Conservation (phyloP, 495 filamentous ascomycete genomes). For the Astrothelium subdiscretum region DNA sequence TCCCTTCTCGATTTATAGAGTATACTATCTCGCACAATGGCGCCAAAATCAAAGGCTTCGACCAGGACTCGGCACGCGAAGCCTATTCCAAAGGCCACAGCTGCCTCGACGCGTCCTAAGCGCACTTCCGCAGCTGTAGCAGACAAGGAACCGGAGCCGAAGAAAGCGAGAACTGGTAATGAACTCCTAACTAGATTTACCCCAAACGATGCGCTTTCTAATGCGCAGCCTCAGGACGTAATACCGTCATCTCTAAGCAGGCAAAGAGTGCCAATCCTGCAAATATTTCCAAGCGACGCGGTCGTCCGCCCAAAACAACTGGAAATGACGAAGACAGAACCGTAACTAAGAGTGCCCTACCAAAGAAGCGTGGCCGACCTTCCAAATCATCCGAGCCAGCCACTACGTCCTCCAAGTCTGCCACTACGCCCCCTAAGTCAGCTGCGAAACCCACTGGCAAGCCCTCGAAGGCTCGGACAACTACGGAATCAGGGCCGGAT, state of each 20-base stretch:
- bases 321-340: neutral
- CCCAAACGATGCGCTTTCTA: neutral
- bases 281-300: neutral
- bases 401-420: conserved; percentile 7
- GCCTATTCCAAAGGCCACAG: neutral
- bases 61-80: neutral
- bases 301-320: neutral
- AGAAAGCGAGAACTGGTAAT: neutral
- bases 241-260: neutral
- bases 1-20: no score
- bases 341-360: neutral
- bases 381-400: conserved; percentile 15
- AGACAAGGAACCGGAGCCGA: neutral
- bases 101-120: neutral
- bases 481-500: neutral
- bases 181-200: neutral
- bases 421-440: neutral
- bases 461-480: neutral
- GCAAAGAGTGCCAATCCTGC: neutral
- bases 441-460: conserved; percentile 11
- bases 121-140: neutral
- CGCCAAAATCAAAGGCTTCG: neutral
- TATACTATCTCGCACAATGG: neutral
- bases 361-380: conserved; percentile 14
- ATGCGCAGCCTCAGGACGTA: neutral